Conservation (phyloP, 306 rosid species). For the Canavalia ensiformis region DNA sequence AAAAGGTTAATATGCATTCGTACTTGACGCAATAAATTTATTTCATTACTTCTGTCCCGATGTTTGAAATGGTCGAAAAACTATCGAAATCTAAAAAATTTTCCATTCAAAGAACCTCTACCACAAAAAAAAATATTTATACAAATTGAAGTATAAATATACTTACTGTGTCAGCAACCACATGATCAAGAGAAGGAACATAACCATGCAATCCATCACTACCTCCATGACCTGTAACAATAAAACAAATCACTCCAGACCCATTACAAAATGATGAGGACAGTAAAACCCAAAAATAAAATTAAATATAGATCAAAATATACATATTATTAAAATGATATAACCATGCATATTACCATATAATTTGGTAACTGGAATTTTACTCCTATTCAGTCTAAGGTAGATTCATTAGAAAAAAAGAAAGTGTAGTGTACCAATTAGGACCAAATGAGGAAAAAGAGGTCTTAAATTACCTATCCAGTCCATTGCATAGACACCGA, state of each 20-base stretch:
- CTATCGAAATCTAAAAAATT: neutral
- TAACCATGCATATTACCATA: neutral
- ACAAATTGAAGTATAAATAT: neutral
- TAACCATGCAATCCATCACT: conserved; percentile 99
- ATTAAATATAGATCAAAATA: neutral
- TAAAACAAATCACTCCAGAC: conserved; percentile 34
- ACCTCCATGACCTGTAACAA: conserved; percentile 92
- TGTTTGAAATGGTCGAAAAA: conserved; percentile 25
- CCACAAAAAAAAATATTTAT: neutral
- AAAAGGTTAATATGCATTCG: neutral
- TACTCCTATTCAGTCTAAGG: neutral
- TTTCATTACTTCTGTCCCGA: conserved; percentile 6
- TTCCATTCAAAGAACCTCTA: neutral
- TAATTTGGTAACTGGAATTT: neutral
- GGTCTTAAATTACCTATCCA: conserved; percentile 78
- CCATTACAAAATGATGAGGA: neutral
- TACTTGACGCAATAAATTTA: neutral
- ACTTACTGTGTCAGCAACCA: conserved; percentile 96
- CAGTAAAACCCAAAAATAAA: neutral
- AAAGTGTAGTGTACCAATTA: neutral
- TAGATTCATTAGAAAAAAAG: conserved; percentile 8
- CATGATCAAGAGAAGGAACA: conserved; percentile 97
- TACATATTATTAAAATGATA: neutral
- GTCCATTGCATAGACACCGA: conserved; percentile 98
- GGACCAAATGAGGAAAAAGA: conserved; percentile 10